Evolutionary conservation across 768 basidiomycete species (phyloP).

Genomic region (Filobasidium floriforme): DNA sequence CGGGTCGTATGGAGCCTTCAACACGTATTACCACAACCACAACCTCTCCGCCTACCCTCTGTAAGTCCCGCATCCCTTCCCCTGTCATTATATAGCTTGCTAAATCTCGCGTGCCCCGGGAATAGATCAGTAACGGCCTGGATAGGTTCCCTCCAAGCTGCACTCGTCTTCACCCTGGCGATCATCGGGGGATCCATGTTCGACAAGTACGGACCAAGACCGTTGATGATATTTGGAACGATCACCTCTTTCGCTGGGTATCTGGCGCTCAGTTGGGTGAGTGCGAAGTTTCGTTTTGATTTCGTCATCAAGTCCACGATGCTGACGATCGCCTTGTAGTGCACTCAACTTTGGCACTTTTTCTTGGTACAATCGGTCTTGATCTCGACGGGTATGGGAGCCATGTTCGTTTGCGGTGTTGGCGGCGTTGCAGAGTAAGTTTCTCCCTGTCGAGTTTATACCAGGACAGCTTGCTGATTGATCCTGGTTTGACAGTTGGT

Average conservation of each 20-base stretch:
- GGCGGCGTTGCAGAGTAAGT: slow-evolving; percentile 10
- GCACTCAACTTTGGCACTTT: slow-evolving; percentile 21
- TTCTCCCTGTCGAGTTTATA: no score
- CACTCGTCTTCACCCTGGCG: slow-evolving; percentile 15
- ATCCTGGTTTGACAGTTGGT: slow-evolving; percentile 10
- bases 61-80: slow-evolving; percentile 9
- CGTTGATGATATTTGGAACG: slow-evolving; percentile 18
- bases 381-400: slow-evolving; percentile 17
- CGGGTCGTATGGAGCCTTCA: slow-evolving; percentile 20
- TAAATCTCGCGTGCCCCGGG: neutral
- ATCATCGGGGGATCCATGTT: slow-evolving; percentile 17
- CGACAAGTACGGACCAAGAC: slow-evolving; percentile 17
- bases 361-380: slow-evolving; percentile 20
- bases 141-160: slow-evolving; percentile 18
- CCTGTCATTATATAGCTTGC: neutral
- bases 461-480: neutral
- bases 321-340: no score
- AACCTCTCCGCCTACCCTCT: slow-evolving; percentile 13
- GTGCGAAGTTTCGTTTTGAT: neutral
- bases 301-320: no score
- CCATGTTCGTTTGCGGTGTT: slow-evolving; percentile 19
- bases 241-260: slow-evolving; percentile 11
- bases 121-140: slow-evolving; percentile 16
- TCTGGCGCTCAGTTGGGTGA: slow-evolving; percentile 15
- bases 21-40: slow-evolving; percentile 23